phyloP scores from a whole-genome alignment of 2,329 filamentous ascomycete genomes.

The Davidsoniella virescens region DNA sequence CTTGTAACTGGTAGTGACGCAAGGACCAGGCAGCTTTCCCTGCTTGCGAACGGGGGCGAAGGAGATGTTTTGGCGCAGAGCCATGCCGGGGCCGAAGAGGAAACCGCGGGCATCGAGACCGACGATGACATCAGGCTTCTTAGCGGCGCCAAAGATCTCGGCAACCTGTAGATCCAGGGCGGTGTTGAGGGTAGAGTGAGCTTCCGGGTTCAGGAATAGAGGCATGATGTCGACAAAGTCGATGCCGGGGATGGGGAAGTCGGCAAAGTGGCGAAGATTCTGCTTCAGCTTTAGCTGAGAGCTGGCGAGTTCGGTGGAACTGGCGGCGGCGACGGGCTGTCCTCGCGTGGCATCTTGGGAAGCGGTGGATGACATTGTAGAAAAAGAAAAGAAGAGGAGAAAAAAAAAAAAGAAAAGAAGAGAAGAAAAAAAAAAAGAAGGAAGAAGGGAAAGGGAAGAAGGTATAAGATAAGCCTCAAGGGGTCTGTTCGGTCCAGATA shows the following conservation, averaged over 20 bases:
- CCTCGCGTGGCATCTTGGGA: constrained; percentile 43
- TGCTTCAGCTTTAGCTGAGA: constrained; percentile 54
- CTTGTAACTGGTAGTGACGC: constrained; percentile 68
- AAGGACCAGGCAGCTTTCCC: constrained; percentile 87
- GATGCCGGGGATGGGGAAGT: constrained; percentile 86
- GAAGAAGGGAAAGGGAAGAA: constrained; percentile 2
- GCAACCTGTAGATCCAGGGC: constrained; percentile 73
- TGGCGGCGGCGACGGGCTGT: constrained; percentile 45
- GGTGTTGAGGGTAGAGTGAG: constrained; percentile 63
- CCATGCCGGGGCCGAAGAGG: constrained; percentile 81
- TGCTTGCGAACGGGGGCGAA: constrained; percentile 92
- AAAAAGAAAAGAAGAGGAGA: constrained; percentile 17
- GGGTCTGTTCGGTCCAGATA: too few species aligned
- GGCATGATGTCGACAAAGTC: constrained; percentile 97
- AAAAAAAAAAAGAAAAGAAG: constrained; percentile 13
- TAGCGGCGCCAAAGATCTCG: constrained; percentile 34
- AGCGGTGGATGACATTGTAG: constrained; percentile 16
- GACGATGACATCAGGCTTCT: constrained; percentile 74
- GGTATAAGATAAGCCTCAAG: constrained; percentile 3
- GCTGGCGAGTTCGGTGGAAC: constrained; percentile 49
- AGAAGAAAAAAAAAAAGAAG: background rate
- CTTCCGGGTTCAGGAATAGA: constrained; percentile 62
- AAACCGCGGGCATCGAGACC: constrained; percentile 91
- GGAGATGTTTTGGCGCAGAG: constrained; percentile 61
- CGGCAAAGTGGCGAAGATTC: constrained; percentile 69